Evolutionary conservation across 2,329 filamentous ascomycete genomes (phyloP), one percentile per base, ranked within the genome.

Genomic region (Myotisia sp.): DNA sequence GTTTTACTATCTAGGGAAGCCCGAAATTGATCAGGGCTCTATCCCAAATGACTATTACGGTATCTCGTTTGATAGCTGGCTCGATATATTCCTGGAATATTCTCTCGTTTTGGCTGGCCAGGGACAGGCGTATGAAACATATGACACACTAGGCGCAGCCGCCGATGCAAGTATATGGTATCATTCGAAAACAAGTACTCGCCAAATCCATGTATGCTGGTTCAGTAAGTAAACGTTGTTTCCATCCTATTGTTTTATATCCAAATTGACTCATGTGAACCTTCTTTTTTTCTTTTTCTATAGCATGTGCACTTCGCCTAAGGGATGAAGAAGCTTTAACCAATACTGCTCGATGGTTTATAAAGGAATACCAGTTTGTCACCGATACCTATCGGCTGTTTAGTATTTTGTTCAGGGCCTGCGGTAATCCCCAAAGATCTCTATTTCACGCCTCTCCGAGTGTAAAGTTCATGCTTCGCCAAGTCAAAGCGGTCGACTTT

Each of bases 391-490:
- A 86, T 56, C 76, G 86, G 22, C 71, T 94, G 48, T 92, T 87
- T 52, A 72, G 78, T 19, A 71, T 79, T 14, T 64, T 90, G n/a
- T 81, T 80, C 37, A 72, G 79, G 12, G 63, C 92, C 5, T 82
- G 75, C 48, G 75, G 82, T 34, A 76, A 81, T 9, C 74, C 78
- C 13, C 52, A 49, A 17, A 54, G 52, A 37, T 58, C 58, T 2
- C 45, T 79, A 65, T 93, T 87, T 55, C 78, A 78, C 33, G 78
- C 79, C 2, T 80, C 82, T 0, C 77, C 83, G 0, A 77, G 79
- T 13, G 85, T 93, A 55, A 95, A 95, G 54, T 92, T 82, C 51
- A 76, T 95, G 48, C 67, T 94, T 38, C 76, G 90, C 3, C 84
- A 92, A 57, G 82, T 98, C 58, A 92, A 92, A 55, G 74, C 76